Conservation (phyloP, 371 early-diverging fungal species). For the Rhizopus arrhizus region DNA sequence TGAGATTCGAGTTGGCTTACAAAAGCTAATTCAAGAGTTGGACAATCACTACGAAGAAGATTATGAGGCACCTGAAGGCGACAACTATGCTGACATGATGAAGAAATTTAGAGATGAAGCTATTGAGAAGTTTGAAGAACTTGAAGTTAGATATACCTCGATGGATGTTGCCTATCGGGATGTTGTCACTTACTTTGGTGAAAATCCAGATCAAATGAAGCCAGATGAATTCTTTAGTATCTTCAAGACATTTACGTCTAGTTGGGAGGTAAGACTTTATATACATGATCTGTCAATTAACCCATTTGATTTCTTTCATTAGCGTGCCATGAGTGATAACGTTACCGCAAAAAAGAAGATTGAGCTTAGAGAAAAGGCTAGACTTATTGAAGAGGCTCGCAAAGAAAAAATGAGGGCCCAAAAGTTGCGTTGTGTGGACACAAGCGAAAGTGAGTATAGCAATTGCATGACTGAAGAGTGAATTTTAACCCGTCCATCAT, state of each 20-base stretch:
- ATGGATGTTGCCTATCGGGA: conserved; percentile 73
- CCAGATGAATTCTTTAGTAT: conserved; percentile 91
- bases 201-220: conserved; percentile 76
- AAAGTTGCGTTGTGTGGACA: conserved; percentile 51
- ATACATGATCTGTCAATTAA: not conserved
- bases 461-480: not conserved
- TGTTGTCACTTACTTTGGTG: conserved; percentile 77
- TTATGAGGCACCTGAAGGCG: conserved; percentile 42
- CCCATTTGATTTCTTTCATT: not conserved
- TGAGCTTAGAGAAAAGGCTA: conserved; percentile 46
- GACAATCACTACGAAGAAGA: conserved; percentile 50
- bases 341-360: conserved; percentile 44
- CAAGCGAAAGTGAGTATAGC: conserved; percentile 38
- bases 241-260: conserved; percentile 79
- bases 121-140: conserved; percentile 48
- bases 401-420: conserved; percentile 47
- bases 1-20: conserved; percentile 56
- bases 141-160: conserved; percentile 53
- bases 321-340: conserved; percentile 57
- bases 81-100: conserved; percentile 50
- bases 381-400: conserved; percentile 48
- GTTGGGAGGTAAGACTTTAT: conserved; percentile 59
- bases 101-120: conserved; percentile 55
- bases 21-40: conserved; percentile 54
- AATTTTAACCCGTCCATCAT: not conserved